Base-by-base conservation (phyloP, 2,329 filamentous ascomycete genomes). In the Remersonia thermophila region DNA sequence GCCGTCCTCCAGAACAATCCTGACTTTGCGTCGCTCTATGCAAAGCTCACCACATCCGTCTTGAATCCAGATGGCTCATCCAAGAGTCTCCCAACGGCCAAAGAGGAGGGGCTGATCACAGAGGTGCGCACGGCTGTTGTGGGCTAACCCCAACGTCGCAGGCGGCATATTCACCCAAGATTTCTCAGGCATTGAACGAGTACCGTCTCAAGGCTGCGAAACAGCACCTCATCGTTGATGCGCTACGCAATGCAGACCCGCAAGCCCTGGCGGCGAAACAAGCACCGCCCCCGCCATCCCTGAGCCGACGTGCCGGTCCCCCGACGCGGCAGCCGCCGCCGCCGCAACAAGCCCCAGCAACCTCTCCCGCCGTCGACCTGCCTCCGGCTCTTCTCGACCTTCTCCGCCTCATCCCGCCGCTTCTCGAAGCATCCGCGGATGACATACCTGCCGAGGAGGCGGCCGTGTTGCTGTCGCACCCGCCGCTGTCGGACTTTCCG, bases 1-100 rank as follows among this genome's bases (percentile, higher is more conserved):
- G 46, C 62, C 0, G 57, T 78, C 13, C 52, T 80, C 1, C 54
- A 64, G 35, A 63, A 60, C 39, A 78, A 79, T 43, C 73, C 73
- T 0, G 63, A 70, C 15, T 80, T 79, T 47, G 67, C 69, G n/a
- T 59, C 61, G 25, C 61, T 80, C 4, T 73, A 78, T 53, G 60
- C 56, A 12, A 69, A 62, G 10, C 58, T 80, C 31, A 70, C 67
- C 6, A 66, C 61, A 1, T 60, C 60, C 2, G 52, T 77, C 17
- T 61, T 80, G 4, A 72, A 74, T 44, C 54, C 65, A 0, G 69
- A 77, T 53, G 73, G 69, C 2, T 72, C 73, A 7, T 73, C 71
- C 2, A 71, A 63, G 48, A 56, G 62, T n/a, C 61, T 67, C 45
- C 56, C 61, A n/a, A 56, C 59, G 2, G 61, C 62, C 12, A 66